phyloP scores from a whole-genome alignment of 2,329 filamentous ascomycete genomes.

The Xylariaceae sp. region DNA sequence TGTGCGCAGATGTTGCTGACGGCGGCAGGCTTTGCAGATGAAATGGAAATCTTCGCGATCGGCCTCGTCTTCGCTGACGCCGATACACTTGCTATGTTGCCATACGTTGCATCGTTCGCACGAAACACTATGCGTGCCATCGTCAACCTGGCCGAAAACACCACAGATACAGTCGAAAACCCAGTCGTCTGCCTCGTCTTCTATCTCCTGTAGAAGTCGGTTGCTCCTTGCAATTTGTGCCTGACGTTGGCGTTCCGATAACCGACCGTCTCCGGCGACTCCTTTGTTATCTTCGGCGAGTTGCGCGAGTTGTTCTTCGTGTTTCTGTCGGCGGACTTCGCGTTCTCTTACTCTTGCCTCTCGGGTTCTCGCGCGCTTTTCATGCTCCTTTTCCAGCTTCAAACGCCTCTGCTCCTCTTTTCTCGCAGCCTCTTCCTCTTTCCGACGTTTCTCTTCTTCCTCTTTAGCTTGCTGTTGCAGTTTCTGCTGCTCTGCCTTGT shows the following conservation, averaged over 20 bases:
- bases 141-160: conserved; percentile 85
- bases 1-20: conserved; percentile 49
- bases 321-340: conserved; percentile 72
- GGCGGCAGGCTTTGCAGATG: conserved; percentile 72
- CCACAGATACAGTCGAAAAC: conserved; percentile 93
- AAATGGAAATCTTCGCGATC: conserved; percentile 85
- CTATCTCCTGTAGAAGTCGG: conserved; percentile 68
- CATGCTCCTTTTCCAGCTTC: conserved; percentile 65
- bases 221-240: conserved; percentile 76
- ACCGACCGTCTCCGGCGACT: conserved; percentile 51
- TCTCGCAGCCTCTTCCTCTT: conserved; percentile 59
- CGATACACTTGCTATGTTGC: conserved; percentile 93
- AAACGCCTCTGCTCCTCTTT: conserved; percentile 59
- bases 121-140: conserved; percentile 87
- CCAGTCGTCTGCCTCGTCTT: conserved; percentile 73
- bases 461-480: conserved; percentile 66
- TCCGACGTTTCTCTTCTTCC: conserved; percentile 60
- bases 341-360: conserved; percentile 83
- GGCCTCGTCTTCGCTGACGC: conserved; percentile 70
- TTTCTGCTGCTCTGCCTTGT: conserved; percentile 72
- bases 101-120: conserved; percentile 93
- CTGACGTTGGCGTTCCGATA: conserved; percentile 76
- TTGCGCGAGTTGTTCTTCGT: conserved; percentile 76
- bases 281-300: conserved; percentile 71
- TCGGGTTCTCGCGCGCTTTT: conserved; percentile 73